These are phyloP conservation scores for Verticillium alfalfae DNA, from an alignment of 2,329 filamentous ascomycete species.

Conservation along the genomic window DNA sequence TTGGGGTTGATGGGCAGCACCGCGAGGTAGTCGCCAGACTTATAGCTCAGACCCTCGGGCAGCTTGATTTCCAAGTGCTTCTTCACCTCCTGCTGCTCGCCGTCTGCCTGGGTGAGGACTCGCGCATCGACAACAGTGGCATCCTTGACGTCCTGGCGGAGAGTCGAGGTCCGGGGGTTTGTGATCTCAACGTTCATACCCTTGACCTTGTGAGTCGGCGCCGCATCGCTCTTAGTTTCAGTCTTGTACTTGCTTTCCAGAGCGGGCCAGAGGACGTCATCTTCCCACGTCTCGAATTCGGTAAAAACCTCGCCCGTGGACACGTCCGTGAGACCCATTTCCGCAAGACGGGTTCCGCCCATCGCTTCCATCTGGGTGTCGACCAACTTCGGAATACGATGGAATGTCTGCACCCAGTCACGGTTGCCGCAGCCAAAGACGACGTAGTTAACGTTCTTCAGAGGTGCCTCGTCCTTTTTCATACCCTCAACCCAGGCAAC, in stretches of 20 bases:
- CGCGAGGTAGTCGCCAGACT: slow-evolving; percentile 71
- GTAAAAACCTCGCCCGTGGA: slow-evolving; percentile 61
- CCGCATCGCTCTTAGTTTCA: slow-evolving; percentile 5
- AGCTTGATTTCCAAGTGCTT: slow-evolving; percentile 63
- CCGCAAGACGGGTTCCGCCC: slow-evolving; percentile 25
- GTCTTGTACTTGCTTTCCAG: slow-evolving; percentile 43
- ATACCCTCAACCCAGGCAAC: slow-evolving; percentile 55
- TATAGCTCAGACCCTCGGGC: slow-evolving; percentile 60
- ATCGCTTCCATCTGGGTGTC: slow-evolving; percentile 42
- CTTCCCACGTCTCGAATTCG: slow-evolving; percentile 63
- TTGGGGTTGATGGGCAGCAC: slow-evolving; percentile 66
- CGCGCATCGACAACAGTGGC: slow-evolving; percentile 49
- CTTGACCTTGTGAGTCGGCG: slow-evolving; percentile 5
- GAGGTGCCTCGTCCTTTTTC: slow-evolving; percentile 35
- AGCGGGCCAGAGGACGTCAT: slow-evolving; percentile 44
- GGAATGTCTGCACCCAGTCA: slow-evolving; percentile 61
- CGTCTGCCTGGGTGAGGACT: slow-evolving; percentile 32
- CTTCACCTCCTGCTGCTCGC: slow-evolving; percentile 41
- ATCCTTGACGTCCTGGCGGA: slow-evolving; percentile 56
- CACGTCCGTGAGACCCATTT: slow-evolving; percentile 53
- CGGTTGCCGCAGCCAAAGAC: slow-evolving; percentile 60
- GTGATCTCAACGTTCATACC: slow-evolving; percentile 44
- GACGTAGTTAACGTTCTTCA: slow-evolving; percentile 53
- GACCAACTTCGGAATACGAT: slow-evolving; percentile 59
- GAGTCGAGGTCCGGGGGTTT: slow-evolving; percentile 46